Evolutionary conservation across 2,329 filamentous ascomycete species (phyloP), one percentile per base, ranked within the genome.

Genomic region (Thermomyces lanuginosus): DNA sequence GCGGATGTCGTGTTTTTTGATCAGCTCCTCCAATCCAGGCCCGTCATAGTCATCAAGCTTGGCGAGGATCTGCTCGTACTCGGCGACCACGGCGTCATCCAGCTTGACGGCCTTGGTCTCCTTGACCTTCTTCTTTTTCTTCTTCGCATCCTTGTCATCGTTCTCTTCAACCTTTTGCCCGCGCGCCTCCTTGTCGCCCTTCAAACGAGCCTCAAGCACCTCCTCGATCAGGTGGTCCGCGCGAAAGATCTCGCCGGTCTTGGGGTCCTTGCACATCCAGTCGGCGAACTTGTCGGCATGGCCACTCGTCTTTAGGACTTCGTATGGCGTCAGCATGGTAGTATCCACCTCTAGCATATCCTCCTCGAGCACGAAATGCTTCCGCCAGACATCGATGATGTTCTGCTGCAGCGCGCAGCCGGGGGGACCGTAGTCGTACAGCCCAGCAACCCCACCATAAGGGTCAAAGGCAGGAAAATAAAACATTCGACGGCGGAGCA

Each of bases 241-340:
- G 42, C 89, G 74, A 51, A 98, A 73, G 48, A 93, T 92, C 55
- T 98, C 89, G 50, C 89, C 89, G 45, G 77, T 92, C 67, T 92
- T 91, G 36, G 86, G 82, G 55, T 98, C 89, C 58, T 92, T 92
- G 73, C 81, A 92, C 84, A 95, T 93, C 81, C 80, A 95, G 55
- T 95, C 86, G 56, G 82, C 79, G 48, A 95, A 95, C 58, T 92
- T 92, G 56, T 93, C 86, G 39, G 95, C 89, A 60, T 98, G 89
- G 37, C 89, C 89, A 53, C 73, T 80, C 28, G 86, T 92, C 68
- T 95, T 92, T 48, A 98, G 70, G 19, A 98, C 81, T 24, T 89
- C 79, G 45, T 89, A 73, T 17, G 89, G 89, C 21, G 89, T 98
- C 48, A 98, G 58, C 58, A 86, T 89, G 20, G 80, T 89, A 61